Base-by-base conservation (phyloP, 177 flowering plant species). In the Vitis hybrid region DNA sequence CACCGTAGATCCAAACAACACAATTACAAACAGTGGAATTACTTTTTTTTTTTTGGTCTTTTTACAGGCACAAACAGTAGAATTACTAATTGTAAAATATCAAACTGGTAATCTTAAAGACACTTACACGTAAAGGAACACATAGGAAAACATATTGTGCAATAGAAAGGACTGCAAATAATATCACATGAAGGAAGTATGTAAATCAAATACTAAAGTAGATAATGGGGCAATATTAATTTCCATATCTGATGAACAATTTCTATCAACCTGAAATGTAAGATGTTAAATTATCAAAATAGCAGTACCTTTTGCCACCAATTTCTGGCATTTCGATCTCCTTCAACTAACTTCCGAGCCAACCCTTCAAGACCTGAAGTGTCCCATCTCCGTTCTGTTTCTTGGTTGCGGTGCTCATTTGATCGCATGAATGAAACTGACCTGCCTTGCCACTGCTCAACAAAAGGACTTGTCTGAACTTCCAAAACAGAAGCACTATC, bases 261-360 rank as follows among this genome's bases (percentile, higher is more conserved):
- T 29, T 50, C 15, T 26, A n/a, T 9, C 48, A 31, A 1, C 50
- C 20, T 6, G 33, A 49, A 3, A 18, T 39, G 10, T 31, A 2
- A 1, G 39, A 15, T 3, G 52, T 60, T 31, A 2, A 16, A 10
- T 10, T n/a, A 52, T 60, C 20, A 8, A 18, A 55, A 10, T 10
- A 26, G 12, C 22, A 52, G n/a, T 87, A 94, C 99, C 97, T 94
- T 94, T 48, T 78, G 83, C 97, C 99, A 80, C 99, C 99, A 94
- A 70, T 91, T 94, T 67, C 96, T 78, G 11, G 85, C 91, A 75
- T 66, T 79, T 18, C 61, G 76, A 80, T 94, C 99, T 63, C 89
- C 91, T 81, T 92, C 86, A 51, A 94, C 97, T 76, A 94, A 83
- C 73, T 87, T 89, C 15, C 87, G 55, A 68, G 90, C 80, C 70